Evolutionary conservation across 306 rosid species (phyloP), one percentile per base, ranked within the genome.

Genomic region (Prunus persica): DNA sequence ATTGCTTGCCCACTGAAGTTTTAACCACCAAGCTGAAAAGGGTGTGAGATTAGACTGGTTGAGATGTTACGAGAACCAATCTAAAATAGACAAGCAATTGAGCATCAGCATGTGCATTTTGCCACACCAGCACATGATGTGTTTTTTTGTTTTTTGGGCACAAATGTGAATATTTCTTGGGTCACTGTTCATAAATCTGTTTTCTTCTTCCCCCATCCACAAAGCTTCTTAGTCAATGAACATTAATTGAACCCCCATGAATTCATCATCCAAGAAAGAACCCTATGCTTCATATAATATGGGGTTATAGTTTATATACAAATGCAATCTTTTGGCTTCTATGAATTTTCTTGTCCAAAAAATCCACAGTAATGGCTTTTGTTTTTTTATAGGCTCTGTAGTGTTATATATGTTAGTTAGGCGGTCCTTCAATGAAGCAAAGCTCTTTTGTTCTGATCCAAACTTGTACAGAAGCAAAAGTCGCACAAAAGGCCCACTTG

Each of bases 71-170:
- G 27, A 65, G 2, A 57, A 6, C 81, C 80, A 56, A 75, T 71
- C 28, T 62, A 46, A 65, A 14, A 54, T 25, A 63, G 81, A 82
- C 83, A 77, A 14, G 2, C 75, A 80, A 69, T 34, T 65, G 43
- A 19, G 55, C 69, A 47, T 15, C 71, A 34, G 4, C 87, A 83
- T 78, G 82, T 58, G 87, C 85, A 27, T 78, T 69, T 82, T 77
- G 89, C 78, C 83, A 58, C 67, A 72, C 64, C 82, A 54, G 32
- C 84, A 76, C 78, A 78, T 76, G 82, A 30, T 73, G 28, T 45
- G 76, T 41, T 67, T 75, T 62, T 54, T 47, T 27, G 15, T 7
- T 15, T 2, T 15, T 49, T 47, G 50, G 32, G 32, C 12, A 18
- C 34, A 46, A 38, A 60, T 45, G 69, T 61, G 69, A 73, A 73